phyloP scores from a whole-genome alignment of 768 basidiomycete species.

The Termitomyces sp. region DNA sequence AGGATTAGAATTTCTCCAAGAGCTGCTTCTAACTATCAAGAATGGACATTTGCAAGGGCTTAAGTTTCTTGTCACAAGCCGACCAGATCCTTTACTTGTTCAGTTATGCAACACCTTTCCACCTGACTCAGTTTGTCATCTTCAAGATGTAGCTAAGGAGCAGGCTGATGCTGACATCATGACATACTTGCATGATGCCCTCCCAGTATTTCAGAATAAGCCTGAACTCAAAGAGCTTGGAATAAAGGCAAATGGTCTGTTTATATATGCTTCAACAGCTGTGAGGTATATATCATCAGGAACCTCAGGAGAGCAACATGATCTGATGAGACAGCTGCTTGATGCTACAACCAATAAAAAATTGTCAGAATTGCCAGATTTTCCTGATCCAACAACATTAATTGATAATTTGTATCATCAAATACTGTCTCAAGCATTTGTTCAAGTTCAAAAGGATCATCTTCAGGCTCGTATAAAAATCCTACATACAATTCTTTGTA shows the following conservation, averaged over 20 bases:
- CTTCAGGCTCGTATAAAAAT: constrained; percentile 8
- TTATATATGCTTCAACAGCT: constrained; percentile 1
- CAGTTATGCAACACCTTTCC: constrained; percentile 15
- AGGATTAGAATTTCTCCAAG: constrained; percentile 12
- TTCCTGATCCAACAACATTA: too few relatives aligned
- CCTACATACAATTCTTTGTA: constrained; percentile 18
- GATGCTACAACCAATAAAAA: too few relatives aligned
- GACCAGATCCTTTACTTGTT: constrained; percentile 14
- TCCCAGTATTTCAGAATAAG: not conserved
- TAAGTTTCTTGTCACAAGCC: constrained; percentile 16
- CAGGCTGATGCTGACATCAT: not conserved
- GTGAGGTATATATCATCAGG: not conserved
- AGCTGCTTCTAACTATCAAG: not conserved
- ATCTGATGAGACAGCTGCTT: not conserved
- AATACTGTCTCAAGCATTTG: not conserved
- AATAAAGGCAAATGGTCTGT: not conserved
- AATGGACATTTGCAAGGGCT: not conserved
- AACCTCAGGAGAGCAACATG: not conserved
- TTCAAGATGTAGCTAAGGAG: constrained; percentile 4
- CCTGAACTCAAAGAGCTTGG: not conserved
- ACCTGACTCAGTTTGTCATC: constrained; percentile 14
- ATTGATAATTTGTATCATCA: not conserved
- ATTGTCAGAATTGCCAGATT: not conserved
- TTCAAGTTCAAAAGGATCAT: not conserved
- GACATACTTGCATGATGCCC: not conserved